phyloP scores from a whole-genome alignment of 768 basidiomycete genomes.

The Goffeauzyma gilvescens region DNA sequence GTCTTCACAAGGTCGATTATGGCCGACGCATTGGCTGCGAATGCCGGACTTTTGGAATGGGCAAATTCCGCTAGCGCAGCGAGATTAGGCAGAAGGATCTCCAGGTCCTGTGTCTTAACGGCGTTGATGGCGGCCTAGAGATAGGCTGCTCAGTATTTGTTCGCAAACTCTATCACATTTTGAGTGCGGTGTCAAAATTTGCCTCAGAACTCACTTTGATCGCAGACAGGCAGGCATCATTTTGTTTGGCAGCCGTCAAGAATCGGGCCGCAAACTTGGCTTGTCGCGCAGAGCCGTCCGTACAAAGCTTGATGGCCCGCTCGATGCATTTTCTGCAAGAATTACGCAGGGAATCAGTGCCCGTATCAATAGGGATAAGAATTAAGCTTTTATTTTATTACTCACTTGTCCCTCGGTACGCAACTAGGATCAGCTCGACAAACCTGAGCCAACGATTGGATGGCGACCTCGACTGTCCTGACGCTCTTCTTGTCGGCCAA shows the following conservation, averaged over 20 bases:
- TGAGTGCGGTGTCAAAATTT: too few species aligned
- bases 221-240: constrained; percentile 39
- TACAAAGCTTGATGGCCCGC: constrained; percentile 42
- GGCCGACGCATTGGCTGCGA: constrained; percentile 58
- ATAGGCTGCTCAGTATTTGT: not conserved
- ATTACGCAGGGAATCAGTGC: not conserved
- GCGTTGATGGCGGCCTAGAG: not conserved
- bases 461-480: constrained; percentile 44
- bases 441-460: constrained; percentile 63
- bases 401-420: constrained; percentile 49
- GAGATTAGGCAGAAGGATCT: constrained; percentile 46
- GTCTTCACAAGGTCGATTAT: constrained; percentile 46
- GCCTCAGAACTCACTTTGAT: constrained; percentile 52
- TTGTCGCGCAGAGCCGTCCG: constrained; percentile 44
- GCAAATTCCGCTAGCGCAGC: constrained; percentile 59
- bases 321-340: constrained; percentile 46
- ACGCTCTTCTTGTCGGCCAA: constrained; percentile 42
- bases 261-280: constrained; percentile 75
- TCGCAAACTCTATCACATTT: not conserved
- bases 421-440: constrained; percentile 43
- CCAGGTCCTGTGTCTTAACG: constrained; percentile 26
- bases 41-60: constrained; percentile 46
- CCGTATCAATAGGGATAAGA: too few species aligned
- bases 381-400: too few species aligned
- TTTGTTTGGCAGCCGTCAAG: constrained; percentile 43